Evolutionary conservation across 1,284 basidiomycete species (phyloP), one percentile per base, ranked within the genome.

Genomic region (Apiotrichum gamsii): DNA sequence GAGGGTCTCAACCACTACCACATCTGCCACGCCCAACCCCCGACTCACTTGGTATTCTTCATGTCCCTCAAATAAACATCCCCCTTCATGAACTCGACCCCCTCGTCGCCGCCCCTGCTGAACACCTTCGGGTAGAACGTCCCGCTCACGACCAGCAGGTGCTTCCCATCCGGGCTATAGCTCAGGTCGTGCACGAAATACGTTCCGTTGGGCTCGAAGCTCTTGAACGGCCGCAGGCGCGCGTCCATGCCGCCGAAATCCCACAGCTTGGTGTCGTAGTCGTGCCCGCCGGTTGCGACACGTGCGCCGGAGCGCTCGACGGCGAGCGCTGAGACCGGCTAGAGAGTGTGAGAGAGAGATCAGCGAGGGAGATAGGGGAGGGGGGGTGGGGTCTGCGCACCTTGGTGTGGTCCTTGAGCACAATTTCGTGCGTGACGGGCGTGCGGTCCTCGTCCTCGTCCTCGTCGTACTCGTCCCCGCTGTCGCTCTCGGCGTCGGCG

Each of bases 41-140:
- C 13, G 23, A 47, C 82, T 58, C 59, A 90, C 90, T 81, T 78
- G 49, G 95, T 98, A 64, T 96, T 85, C 70, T 90, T 90, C 89
- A 98, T 95, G 73, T 99, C 95, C 45, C 95, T 83, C 61, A 99
- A 87, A 67, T 97, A 99, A 54, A 87, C 88, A 73, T 99, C 95
- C 29, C 95, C 95, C 74, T 97, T 95, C 67, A 88, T 78, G 68
- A 82, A 95, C 57, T 86, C 85, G 52, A 83, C 82, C 67, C 88
- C 90, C 68, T 91, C 87, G 70, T 90, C 87, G 2, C 91, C 91
- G 45, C 97, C 85, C 51, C 87, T 80, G 62, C 86, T 84, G 66
- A 85, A 98, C 32, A 98, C 70, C 69, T 88, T 93, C 1, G 91
- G 82, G 65, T 93, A 87, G 5, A 81, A 76, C 3, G 90, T 91